Percentiles rank a stretch among this genome's conserved stretches.
Evolutionary conservation across 208 protist species (phyloP).

Genomic region (Kentomonas sorsogonicus): DNA sequence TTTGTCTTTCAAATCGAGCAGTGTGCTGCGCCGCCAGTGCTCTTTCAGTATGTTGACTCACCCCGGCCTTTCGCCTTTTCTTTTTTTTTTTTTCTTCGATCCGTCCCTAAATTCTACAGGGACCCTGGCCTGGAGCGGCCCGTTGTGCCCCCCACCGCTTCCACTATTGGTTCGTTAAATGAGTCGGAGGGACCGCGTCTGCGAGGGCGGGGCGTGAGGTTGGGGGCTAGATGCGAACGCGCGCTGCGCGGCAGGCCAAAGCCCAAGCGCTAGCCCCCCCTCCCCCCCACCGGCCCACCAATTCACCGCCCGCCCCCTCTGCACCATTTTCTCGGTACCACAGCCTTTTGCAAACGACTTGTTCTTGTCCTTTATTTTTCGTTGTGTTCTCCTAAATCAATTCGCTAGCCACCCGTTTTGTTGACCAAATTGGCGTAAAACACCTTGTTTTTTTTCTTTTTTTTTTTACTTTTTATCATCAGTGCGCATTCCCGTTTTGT

Average conservation of each 20-base stretch:
- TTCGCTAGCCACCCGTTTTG: neutral
- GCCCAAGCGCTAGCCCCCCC: neutral
- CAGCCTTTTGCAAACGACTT: neutral
- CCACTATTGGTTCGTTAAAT: neutral
- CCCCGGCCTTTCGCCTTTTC: neutral
- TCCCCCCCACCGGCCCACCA: neutral
- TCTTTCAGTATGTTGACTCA: neutral
- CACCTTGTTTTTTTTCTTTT: constrained; percentile 2
- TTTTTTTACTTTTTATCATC: constrained; percentile 1
- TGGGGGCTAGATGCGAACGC: too few relatives aligned
- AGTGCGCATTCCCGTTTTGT: neutral
- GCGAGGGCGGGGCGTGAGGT: neutral
- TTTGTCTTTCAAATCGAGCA: too few relatives aligned
- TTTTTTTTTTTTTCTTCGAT: neutral
- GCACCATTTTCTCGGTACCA: neutral
- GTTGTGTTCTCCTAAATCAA: neutral
- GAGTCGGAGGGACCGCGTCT: neutral
- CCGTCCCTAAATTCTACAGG: neutral
- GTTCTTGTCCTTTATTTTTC: neutral
- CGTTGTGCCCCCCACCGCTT: too few relatives aligned
- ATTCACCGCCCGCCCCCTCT: neutral
- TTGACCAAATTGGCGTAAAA: neutral
- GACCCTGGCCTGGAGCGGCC: too few relatives aligned
- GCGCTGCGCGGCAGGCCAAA: too few relatives aligned
- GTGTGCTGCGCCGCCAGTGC: neutral